phyloP scores from a whole-genome alignment of 179 eudicot species.

The Vitellaria paradoxa region DNA sequence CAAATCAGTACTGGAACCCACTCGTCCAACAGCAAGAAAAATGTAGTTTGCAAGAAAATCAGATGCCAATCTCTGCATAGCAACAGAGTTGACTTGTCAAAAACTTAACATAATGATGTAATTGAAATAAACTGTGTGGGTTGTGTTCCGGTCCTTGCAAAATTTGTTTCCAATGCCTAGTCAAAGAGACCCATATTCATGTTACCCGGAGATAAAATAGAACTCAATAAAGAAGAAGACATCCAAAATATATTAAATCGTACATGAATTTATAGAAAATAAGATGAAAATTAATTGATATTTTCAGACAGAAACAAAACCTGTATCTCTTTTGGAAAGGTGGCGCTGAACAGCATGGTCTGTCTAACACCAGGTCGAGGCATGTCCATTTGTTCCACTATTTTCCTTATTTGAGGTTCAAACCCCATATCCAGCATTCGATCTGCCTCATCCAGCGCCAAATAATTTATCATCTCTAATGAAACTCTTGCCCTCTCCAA shows the following conservation, averaged over 20 bases:
- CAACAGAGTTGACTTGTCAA: constrained; percentile 11
- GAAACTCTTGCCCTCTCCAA: constrained; percentile 93
- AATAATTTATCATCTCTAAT: constrained; percentile 61
- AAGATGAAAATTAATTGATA: background rate
- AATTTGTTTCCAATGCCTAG: background rate
- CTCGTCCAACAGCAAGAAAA: constrained; percentile 98
- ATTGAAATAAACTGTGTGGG: too few species aligned
- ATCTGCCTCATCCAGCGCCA: constrained; percentile 92
- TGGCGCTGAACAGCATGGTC: constrained; percentile 94
- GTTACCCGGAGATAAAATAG: background rate
- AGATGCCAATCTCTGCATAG: constrained; percentile 86
- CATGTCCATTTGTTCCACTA: constrained; percentile 87
- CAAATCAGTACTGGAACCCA: constrained; percentile 97
- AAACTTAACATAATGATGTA: background rate
- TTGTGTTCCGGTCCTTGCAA: too few species aligned
- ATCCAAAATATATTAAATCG: too few species aligned
- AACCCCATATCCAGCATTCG: constrained; percentile 95
- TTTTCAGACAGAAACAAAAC: constrained; percentile 25
- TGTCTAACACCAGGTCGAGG: constrained; percentile 81
- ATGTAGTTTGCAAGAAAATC: constrained; percentile 84
- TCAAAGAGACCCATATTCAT: background rate
- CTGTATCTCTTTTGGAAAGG: constrained; percentile 97
- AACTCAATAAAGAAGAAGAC: background rate
- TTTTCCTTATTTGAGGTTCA: constrained; percentile 93
- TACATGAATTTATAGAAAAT: background rate